Evolutionary conservation across 495 filamentous ascomycete species (phyloP).

Genomic region (Choiromyces venosus): DNA sequence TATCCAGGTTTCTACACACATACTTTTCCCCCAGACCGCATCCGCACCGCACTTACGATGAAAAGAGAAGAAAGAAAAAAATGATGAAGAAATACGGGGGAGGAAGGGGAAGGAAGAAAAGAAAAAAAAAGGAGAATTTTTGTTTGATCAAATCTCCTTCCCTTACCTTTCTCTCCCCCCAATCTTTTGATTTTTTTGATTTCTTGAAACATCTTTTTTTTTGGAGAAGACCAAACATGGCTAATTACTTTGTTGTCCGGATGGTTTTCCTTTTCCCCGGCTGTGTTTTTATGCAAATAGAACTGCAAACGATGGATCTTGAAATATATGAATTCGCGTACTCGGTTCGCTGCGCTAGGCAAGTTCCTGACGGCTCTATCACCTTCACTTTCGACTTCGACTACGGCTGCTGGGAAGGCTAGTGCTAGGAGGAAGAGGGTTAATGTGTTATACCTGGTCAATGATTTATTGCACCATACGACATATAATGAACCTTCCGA

Average conservation of each 20-base stretch:
- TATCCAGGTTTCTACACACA: constrained; percentile 83
- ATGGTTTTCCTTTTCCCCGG: not conserved
- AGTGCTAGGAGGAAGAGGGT: constrained; percentile 66
- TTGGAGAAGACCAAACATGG: constrained; percentile 2
- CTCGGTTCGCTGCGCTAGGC: constrained; percentile 60
- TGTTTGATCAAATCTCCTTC: not conserved
- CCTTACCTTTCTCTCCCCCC: constrained; percentile 17
- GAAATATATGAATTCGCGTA: constrained; percentile 62
- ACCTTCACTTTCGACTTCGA: constrained; percentile 50
- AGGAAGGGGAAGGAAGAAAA: not conserved
- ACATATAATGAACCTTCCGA: constrained; percentile 55
- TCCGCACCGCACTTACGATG: constrained; percentile 39
- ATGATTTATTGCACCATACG: constrained; percentile 75
- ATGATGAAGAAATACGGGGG: constrained; percentile 13
- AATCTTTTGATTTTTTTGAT: constrained; percentile 14
- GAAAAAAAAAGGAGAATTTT: not conserved
- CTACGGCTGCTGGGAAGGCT: constrained; percentile 42
- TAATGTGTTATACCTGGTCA: constrained; percentile 75
- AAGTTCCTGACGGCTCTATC: constrained; percentile 72
- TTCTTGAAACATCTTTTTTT: constrained; percentile 9
- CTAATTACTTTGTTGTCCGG: constrained; percentile 1
- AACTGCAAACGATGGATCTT: constrained; percentile 84
- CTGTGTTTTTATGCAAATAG: constrained; percentile 48
- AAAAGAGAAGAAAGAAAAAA: not conserved
- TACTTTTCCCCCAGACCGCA: constrained; percentile 53